Evolutionary conservation across 2,329 filamentous ascomycete species (phyloP), one percentile per base, ranked within the genome.

Genomic region (Botrytis pseudocinerea): DNA sequence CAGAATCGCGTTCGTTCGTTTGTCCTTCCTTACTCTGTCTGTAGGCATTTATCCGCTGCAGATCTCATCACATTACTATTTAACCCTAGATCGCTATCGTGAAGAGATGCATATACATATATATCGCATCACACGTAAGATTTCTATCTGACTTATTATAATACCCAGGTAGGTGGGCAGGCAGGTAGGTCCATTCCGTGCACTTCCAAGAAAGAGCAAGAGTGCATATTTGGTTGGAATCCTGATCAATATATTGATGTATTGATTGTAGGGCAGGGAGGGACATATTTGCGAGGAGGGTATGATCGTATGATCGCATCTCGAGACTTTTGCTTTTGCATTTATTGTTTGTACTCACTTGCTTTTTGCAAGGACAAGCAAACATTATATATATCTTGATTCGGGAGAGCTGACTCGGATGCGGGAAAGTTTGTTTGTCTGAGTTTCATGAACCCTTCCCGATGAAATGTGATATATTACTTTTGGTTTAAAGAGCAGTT

Each of bases 381-480:
- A 61, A 68, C 51, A 61, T 48, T 18, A 60, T 16, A 62, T 20
- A 9, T n/a, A 42, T 57, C 51, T 57, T 57, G 57, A 48, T 71
- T 57, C 70, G 38, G 60, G 20, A 40, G 54, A 69, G 63, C 51
- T 64, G 42, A 64, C 44, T 71, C 44, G 60, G 44, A 63, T 38
- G 51, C 48, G 63, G 51, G 40, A 68, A 57, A 61, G 28, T 48
- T 72, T 72, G 61, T 44, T 71, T 64, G 57, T 71, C 48, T 72
- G 32, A 42, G 63, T 69, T 68, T 44, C 40, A 68, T 40, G n/a
- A 61, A 61, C 32, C 42, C 40, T 44, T 60, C 28, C 42, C 42
- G 57, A 69, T 46, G 14, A 66, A 69, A 69, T 69, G 35, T 69
- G 70, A 72, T 72, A n/a, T 42, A 32, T 72, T 69, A 25, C 28